A percentile compares a stretch with the other conserved stretches of the same genome.
These are phyloP conservation scores for Penicillium goetzii DNA, from an alignment of 495 filamentous ascomycete species.

Conservation along the genomic window DNA sequence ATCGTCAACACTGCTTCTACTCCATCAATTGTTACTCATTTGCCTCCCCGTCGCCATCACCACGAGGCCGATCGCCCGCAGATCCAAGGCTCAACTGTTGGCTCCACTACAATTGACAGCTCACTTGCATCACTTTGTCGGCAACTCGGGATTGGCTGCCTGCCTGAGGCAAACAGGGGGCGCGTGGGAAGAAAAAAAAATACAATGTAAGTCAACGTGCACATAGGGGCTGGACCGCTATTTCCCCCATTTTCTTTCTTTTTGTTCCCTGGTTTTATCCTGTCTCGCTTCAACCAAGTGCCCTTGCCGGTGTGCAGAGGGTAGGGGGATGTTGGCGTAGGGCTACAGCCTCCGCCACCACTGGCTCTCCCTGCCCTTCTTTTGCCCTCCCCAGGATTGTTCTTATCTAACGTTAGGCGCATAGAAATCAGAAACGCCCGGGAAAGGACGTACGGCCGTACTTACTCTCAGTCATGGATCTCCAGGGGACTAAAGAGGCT, in stretches of 20 bases:
- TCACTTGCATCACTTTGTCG: slow-evolving; percentile 40
- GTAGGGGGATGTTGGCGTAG: slow-evolving; percentile 17
- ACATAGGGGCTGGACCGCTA: slow-evolving; percentile 6
- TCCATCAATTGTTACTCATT: not conserved
- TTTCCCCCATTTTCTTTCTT: slow-evolving; percentile 9
- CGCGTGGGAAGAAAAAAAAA: slow-evolving; percentile 15
- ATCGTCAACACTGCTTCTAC: not conserved
- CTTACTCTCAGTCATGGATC: slow-evolving; percentile 41
- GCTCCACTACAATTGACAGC: slow-evolving; percentile 37
- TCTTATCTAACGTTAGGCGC: slow-evolving; percentile 16
- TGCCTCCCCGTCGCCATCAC: slow-evolving; percentile 10
- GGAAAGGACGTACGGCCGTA: not conserved
- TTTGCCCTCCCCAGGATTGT: not conserved
- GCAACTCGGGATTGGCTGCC: slow-evolving; percentile 37
- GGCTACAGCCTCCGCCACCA: slow-evolving; percentile 17
- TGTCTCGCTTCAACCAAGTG: slow-evolving; percentile 1
- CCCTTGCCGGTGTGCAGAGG: slow-evolving; percentile 10
- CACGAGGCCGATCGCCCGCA: slow-evolving; percentile 34
- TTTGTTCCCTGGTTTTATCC: slow-evolving; percentile 1
- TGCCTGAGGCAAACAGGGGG: slow-evolving; percentile 40
- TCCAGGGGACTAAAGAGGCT: slow-evolving; percentile 53
- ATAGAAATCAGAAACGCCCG: not conserved
- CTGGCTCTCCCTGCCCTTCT: slow-evolving; percentile 3
- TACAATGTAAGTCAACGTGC: slow-evolving; percentile 13
- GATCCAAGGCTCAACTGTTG: slow-evolving; percentile 28